Conservation (phyloP, 2,329 filamentous ascomycete species). For the Fusarium caatingaense region DNA sequence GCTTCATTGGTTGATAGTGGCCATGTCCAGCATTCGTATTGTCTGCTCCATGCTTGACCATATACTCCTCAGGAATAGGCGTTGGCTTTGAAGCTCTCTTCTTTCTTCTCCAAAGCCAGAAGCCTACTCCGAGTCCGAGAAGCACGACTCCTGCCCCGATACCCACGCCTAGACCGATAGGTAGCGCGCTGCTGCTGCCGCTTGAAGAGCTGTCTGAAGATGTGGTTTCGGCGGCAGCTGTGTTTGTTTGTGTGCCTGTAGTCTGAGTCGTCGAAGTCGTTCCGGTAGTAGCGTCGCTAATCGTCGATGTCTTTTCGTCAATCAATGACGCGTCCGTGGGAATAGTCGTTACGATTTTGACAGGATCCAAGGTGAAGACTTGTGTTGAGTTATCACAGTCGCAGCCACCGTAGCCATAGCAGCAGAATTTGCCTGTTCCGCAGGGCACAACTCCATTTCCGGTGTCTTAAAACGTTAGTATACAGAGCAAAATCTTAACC, state of each 20-base stretch:
- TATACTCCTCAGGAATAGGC: neutral
- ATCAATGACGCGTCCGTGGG: neutral
- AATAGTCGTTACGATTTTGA: neutral
- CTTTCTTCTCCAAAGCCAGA: neutral
- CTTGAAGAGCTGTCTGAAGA: neutral
- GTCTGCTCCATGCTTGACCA: neutral
- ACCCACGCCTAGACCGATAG: neutral
- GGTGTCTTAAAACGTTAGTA: neutral
- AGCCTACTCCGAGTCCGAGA: neutral
- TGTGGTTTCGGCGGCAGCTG: neutral
- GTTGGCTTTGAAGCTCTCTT: neutral
- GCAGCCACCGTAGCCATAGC: neutral
- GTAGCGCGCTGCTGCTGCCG: neutral
- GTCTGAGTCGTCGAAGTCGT: neutral
- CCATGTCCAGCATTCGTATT: neutral
- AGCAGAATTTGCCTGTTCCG: neutral
- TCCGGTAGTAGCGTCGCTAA: neutral
- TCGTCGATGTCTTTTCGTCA: neutral
- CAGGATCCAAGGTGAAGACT: neutral
- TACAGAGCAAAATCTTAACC: neutral
- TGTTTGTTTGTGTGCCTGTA: neutral
- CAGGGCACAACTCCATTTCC: neutral
- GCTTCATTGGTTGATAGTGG: neutral
- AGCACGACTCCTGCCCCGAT: neutral
- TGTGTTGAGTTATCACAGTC: constrained; percentile 2